Conservation (phyloP, 345 rosid species). For the Euphorbia pulcherrima region DNA sequence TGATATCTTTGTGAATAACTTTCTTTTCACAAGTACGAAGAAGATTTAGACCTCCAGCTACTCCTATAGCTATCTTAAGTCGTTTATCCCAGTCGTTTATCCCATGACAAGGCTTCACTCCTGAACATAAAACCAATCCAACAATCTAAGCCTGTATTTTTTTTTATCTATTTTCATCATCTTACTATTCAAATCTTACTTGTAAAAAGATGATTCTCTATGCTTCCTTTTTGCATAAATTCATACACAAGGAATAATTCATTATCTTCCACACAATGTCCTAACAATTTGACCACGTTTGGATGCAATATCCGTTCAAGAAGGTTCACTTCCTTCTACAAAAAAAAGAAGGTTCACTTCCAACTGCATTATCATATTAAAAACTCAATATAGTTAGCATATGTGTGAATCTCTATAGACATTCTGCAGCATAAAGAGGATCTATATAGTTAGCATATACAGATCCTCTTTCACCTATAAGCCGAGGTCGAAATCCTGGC, state of each 20-base stretch:
- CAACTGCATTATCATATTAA: slow-evolving; percentile 45
- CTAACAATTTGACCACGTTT: slow-evolving; percentile 70
- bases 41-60: slow-evolving; percentile 73
- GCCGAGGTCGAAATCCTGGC: too few relatives aligned
- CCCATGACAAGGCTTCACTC: slow-evolving; percentile 75
- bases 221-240: slow-evolving; percentile 73
- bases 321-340: too few relatives aligned
- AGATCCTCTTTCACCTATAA: too few relatives aligned
- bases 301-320: slow-evolving; percentile 79
- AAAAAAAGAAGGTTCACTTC: too few relatives aligned
- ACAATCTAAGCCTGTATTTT: not conserved
- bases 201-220: slow-evolving; percentile 78
- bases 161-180: not conserved
- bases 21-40: slow-evolving; percentile 63
- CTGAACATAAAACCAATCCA: slow-evolving; percentile 28
- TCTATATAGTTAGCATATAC: too few relatives aligned
- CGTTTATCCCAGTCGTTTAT: too few relatives aligned
- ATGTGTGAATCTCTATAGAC: not conserved
- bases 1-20: slow-evolving; percentile 79
- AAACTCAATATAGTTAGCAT: slow-evolving; percentile 9
- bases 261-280: slow-evolving; percentile 73
- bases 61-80: slow-evolving; percentile 69
- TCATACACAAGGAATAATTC: slow-evolving; percentile 77
- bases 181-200: slow-evolving; percentile 38
- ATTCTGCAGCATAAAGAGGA: not conserved